Evolutionary conservation across 352 stramenopile genomes (phyloP).

Genomic region (Chrysophaeum taylorii): DNA sequence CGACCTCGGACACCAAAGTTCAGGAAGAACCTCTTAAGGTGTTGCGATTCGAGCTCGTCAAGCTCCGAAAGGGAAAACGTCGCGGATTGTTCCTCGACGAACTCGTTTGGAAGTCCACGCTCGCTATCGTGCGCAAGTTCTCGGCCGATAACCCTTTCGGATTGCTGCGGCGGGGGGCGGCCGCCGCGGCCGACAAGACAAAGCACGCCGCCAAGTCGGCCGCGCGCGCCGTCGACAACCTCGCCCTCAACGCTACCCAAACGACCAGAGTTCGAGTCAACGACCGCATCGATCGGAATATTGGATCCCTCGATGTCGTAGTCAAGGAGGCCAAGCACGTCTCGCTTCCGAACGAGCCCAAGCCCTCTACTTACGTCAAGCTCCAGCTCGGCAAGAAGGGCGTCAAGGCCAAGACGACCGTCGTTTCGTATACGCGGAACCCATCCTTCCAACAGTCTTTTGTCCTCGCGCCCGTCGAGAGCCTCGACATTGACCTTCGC

Average conservation of each 20-base stretch:
- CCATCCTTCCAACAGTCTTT: neutral
- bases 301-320: neutral
- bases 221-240: neutral
- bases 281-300: neutral
- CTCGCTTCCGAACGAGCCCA: neutral
- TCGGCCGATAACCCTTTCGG: neutral
- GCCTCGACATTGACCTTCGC: neutral
- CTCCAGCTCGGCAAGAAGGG: slow-evolving; percentile 10
- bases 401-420: neutral
- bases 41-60: neutral
- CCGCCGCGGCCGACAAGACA: neutral
- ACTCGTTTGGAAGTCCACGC: neutral
- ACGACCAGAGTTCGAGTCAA: neutral
- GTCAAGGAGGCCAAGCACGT: neutral
- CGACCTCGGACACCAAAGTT: neutral
- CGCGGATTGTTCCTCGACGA: neutral
- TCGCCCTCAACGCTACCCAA: neutral
- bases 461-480: neutral
- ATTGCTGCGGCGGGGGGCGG: neutral
- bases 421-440: neutral
- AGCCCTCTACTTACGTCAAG: neutral
- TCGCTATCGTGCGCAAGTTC: neutral
- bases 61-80: neutral
- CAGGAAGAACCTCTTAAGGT: neutral
- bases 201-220: neutral